Evolutionary conservation across 2,329 filamentous ascomycete species (phyloP).

Genomic region (Aschersonia sp.): DNA sequence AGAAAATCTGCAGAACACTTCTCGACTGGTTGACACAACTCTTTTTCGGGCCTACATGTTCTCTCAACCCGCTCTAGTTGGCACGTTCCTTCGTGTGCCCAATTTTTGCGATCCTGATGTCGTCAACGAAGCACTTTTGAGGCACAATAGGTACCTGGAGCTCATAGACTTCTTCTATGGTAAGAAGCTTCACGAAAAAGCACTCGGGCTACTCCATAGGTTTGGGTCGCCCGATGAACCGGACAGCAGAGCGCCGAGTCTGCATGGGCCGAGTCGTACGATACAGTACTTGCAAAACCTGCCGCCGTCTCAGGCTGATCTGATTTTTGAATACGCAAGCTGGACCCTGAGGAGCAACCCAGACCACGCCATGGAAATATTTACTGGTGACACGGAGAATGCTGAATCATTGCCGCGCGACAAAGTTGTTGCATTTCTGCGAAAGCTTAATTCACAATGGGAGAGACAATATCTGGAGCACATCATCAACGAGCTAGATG

Average conservation of each 20-base stretch:
- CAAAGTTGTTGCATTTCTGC: conserved; percentile 60
- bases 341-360: conserved; percentile 71
- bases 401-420: conserved; percentile 77
- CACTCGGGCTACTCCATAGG: conserved; percentile 64
- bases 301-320: conserved; percentile 72
- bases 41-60: conserved; percentile 95
- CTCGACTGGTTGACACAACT: conserved; percentile 80
- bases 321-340: conserved; percentile 80
- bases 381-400: conserved; percentile 85
- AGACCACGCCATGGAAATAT: conserved; percentile 76
- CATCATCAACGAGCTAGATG: conserved; percentile 74
- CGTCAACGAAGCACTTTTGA: conserved; percentile 82
- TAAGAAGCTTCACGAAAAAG: conserved; percentile 81
- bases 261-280: conserved; percentile 73
- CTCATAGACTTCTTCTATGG: conserved; percentile 96
- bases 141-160: conserved; percentile 79
- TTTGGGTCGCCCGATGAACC: conserved; percentile 52
- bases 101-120: conserved; percentile 97
- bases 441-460: conserved; percentile 51
- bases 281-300: conserved; percentile 83
- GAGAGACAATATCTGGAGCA: conserved; percentile 81
- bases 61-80: conserved; percentile 68
- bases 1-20: conserved; percentile 57
- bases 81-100: conserved; percentile 82
- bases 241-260: conserved; percentile 33